Evolutionary conservation across 768 basidiomycete species (phyloP).

Genomic region (Clavaria fumosa): DNA sequence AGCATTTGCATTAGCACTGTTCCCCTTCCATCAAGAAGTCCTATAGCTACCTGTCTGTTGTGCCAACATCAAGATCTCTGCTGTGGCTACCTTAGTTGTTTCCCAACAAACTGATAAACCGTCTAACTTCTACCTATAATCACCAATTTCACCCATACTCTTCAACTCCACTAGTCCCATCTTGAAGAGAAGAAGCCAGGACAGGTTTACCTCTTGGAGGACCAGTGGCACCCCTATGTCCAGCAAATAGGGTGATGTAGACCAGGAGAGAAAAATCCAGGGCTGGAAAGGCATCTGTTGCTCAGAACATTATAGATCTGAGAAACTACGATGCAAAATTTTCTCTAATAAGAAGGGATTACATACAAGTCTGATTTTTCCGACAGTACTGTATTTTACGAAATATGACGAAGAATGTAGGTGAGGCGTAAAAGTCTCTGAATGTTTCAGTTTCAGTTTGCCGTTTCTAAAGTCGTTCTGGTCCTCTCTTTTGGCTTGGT

Average conservation of each 20-base stretch:
- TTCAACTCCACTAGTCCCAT: background rate
- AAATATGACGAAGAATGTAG: too few relatives aligned
- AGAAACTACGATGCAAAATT: too few relatives aligned
- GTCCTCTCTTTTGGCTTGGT: constrained; percentile 23
- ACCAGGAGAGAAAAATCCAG: background rate
- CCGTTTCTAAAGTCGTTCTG: too few relatives aligned
- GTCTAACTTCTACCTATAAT: background rate
- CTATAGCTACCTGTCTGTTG: background rate
- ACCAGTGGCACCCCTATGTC: background rate
- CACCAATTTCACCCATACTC: background rate
- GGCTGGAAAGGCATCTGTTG: background rate
- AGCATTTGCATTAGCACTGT: background rate
- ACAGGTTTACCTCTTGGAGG: background rate
- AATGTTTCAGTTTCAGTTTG: too few relatives aligned
- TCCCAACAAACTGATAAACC: background rate
- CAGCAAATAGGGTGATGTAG: background rate
- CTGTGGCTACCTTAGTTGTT: background rate
- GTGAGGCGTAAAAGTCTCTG: too few relatives aligned
- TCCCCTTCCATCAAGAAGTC: background rate
- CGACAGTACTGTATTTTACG: too few relatives aligned
- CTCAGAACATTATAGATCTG: too few relatives aligned
- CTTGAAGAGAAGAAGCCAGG: background rate
- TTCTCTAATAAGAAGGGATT: too few relatives aligned
- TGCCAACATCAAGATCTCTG: background rate
- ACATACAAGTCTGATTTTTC: too few relatives aligned